phyloP scores from a whole-genome alignment of 345 rosid species.

The Corchorus olitorius region DNA sequence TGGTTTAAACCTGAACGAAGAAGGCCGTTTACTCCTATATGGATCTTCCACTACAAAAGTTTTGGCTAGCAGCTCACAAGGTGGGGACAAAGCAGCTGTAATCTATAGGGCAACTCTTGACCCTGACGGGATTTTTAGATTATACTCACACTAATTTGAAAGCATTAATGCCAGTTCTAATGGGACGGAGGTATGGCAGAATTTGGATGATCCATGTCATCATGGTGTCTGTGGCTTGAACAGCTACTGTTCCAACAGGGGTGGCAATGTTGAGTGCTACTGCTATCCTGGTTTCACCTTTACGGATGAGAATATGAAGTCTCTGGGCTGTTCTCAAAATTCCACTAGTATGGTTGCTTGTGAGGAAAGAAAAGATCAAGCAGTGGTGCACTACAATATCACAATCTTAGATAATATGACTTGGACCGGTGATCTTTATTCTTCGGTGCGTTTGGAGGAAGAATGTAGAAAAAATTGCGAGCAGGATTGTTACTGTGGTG shows the following conservation, averaged over 20 bases:
- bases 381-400: background rate
- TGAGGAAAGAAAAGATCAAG: background rate
- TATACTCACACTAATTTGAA: slow-evolving; percentile 17
- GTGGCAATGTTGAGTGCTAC: slow-evolving; percentile 14
- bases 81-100: background rate
- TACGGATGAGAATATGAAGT: slow-evolving; percentile 8
- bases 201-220: background rate
- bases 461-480: slow-evolving; percentile 28
- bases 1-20: slow-evolving; percentile 26
- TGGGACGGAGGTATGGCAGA: background rate
- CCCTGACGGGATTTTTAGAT: slow-evolving; percentile 33
- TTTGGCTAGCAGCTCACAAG: background rate
- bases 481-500: slow-evolving; percentile 31
- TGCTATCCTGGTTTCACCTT: slow-evolving; percentile 30
- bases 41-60: background rate
- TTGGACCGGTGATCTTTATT: slow-evolving; percentile 19
- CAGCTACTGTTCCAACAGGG: slow-evolving; percentile 29
- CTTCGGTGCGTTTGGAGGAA: slow-evolving; percentile 4
- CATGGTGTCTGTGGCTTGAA: slow-evolving; percentile 35
- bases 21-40: background rate
- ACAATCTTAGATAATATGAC: slow-evolving; percentile 20
- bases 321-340: slow-evolving; percentile 29
- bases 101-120: slow-evolving; percentile 30
- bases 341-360: slow-evolving; percentile 23
- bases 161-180: slow-evolving; percentile 7